These are phyloP conservation scores for Penstemon barbatus DNA, from an alignment of 257 asterid species.

Conservation along the genomic window DNA sequence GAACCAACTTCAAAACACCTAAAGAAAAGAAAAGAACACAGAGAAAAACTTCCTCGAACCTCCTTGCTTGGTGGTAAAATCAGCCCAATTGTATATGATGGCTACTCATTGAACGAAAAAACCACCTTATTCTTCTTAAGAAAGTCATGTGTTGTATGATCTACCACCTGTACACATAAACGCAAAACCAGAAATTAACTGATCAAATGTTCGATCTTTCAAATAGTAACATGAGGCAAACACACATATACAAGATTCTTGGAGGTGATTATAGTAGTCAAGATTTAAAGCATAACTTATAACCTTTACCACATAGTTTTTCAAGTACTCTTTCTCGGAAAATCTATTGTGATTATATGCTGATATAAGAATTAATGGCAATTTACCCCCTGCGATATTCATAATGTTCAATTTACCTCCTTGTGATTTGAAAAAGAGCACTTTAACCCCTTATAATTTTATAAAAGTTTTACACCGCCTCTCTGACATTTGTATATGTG, in stretches of 20 bases:
- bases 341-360: neutral
- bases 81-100: neutral
- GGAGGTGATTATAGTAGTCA: neutral
- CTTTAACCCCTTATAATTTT: too few species aligned
- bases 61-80: neutral
- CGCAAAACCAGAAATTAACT: neutral
- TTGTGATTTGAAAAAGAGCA: too few species aligned
- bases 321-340: neutral
- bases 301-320: neutral
- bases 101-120: slow-evolving; percentile 52
- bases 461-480: too few species aligned
- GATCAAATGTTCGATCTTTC: neutral
- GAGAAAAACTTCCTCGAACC: neutral
- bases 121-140: slow-evolving; percentile 39
- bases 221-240: neutral
- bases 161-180: slow-evolving; percentile 56
- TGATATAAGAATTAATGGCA: neutral
- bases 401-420: too few species aligned
- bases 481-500: too few species aligned
- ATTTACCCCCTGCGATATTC: neutral
- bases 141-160: slow-evolving; percentile 72
- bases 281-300: neutral
- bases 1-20: neutral
- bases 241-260: neutral
- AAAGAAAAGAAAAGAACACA: neutral